These are phyloP conservation scores for Biancaea sappan DNA, from an alignment of 306 rosid species.

Conservation along the genomic window DNA sequence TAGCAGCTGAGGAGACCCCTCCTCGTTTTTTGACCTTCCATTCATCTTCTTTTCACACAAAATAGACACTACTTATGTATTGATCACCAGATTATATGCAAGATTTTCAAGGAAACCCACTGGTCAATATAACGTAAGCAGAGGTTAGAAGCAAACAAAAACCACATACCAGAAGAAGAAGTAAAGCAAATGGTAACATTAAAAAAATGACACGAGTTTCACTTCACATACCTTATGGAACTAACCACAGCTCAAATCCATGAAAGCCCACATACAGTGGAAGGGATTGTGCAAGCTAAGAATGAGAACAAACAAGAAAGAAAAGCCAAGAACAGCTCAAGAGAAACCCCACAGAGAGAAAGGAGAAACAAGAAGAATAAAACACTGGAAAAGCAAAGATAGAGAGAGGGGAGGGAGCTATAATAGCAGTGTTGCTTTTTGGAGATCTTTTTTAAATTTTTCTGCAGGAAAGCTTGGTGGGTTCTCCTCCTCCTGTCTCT, in stretches of 20 bases:
- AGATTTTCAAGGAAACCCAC: not conserved
- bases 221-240: conserved; percentile 18
- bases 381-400: conserved; percentile 35
- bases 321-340: too few species aligned
- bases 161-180: conserved; percentile 5
- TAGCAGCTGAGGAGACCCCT: conserved; percentile 49
- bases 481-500: conserved; percentile 31
- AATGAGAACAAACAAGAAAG: not conserved
- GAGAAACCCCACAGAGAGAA: conserved; percentile 33
- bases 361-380: conserved; percentile 19
- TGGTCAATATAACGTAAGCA: too few species aligned
- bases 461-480: conserved; percentile 46
- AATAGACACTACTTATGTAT: not conserved
- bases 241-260: conserved; percentile 41
- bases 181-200: not conserved
- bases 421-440: conserved; percentile 44
- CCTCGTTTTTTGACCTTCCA: conserved; percentile 45
- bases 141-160: too few species aligned
- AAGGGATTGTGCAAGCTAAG: too few species aligned
- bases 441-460: not conserved
- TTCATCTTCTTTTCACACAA: conserved; percentile 50
- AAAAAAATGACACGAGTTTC: not conserved
- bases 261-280: too few species aligned
- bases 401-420: conserved; percentile 35
- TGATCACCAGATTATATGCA: conserved; percentile 6